Evolutionary conservation across 106 monocot genomes (phyloP).

Genomic region (Allium cepa): DNA sequence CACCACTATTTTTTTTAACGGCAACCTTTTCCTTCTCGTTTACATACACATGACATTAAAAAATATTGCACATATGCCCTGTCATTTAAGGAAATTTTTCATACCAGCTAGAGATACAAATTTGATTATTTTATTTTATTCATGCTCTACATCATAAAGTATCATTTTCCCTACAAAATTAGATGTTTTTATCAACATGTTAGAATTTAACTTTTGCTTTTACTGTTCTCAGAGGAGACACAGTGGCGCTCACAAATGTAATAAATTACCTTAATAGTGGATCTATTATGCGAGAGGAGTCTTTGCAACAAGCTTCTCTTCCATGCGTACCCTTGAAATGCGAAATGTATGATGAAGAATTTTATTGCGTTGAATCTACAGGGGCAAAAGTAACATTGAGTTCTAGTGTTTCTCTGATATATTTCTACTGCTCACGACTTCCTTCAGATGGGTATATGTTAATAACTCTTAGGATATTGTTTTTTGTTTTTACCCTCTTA

Average conservation of each 20-base stretch:
- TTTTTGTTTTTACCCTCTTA: not conserved
- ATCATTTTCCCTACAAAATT: too few relatives aligned
- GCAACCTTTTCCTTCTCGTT: too few relatives aligned
- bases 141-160: too few relatives aligned
- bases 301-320: constrained; percentile 25
- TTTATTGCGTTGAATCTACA: constrained; percentile 48
- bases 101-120: too few relatives aligned
- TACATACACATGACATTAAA: too few relatives aligned
- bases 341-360: constrained; percentile 23
- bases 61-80: too few relatives aligned
- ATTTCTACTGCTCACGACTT: constrained; percentile 55
- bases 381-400: constrained; percentile 48
- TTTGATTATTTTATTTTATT: too few relatives aligned
- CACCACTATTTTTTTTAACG: too few relatives aligned
- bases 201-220: not conserved
- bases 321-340: constrained; percentile 29
- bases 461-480: too few relatives aligned
- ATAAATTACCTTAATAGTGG: constrained; percentile 42
- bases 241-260: constrained; percentile 19
- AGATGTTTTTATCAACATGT: not conserved
- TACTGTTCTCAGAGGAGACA: constrained; percentile 35
- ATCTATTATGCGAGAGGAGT: constrained; percentile 47
- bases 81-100: too few relatives aligned
- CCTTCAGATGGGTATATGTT: constrained; percentile 50
- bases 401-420: constrained; percentile 50